Conservation (phyloP, 352 stramenopile species). For the Pythium brachiatum region DNA sequence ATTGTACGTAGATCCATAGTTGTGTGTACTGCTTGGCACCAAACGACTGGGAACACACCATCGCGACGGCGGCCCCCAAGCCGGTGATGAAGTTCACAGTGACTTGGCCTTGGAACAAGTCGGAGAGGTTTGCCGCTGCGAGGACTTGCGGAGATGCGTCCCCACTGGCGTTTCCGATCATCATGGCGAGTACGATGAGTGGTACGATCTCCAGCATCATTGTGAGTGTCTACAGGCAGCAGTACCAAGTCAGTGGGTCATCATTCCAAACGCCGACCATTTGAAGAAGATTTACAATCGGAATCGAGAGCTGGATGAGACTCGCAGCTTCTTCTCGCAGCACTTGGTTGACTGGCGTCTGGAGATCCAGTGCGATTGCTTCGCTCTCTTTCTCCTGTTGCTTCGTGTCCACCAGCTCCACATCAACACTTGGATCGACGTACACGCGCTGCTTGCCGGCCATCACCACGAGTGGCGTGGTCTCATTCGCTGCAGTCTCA, state of each 20-base stretch:
- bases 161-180: conserved; percentile 2
- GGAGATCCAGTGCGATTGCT: background rate
- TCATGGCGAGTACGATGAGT: conserved; percentile 3
- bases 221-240: conserved; percentile 1
- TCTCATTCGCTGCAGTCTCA: background rate
- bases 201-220: conserved; percentile 9
- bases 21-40: conserved; percentile 32
- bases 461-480: conserved; percentile 4
- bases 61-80: conserved; percentile 33
- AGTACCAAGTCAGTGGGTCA: background rate
- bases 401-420: background rate
- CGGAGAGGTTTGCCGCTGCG: conserved; percentile 6
- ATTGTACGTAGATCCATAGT: conserved; percentile 42
- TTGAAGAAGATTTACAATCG: conserved; percentile 5
- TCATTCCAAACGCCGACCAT: too few relatives aligned
- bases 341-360: conserved; percentile 2
- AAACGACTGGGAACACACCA: conserved; percentile 37
- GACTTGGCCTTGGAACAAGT: conserved; percentile 1
- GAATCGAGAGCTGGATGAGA: conserved; percentile 13
- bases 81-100: conserved; percentile 20
- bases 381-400: conserved; percentile 1
- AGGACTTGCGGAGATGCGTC: background rate
- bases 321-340: conserved; percentile 5
- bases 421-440: conserved; percentile 1
- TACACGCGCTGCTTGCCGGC: background rate